Conservation (phyloP, 2,329 filamentous ascomycete species). For the Scolecobasidium constrictum region DNA sequence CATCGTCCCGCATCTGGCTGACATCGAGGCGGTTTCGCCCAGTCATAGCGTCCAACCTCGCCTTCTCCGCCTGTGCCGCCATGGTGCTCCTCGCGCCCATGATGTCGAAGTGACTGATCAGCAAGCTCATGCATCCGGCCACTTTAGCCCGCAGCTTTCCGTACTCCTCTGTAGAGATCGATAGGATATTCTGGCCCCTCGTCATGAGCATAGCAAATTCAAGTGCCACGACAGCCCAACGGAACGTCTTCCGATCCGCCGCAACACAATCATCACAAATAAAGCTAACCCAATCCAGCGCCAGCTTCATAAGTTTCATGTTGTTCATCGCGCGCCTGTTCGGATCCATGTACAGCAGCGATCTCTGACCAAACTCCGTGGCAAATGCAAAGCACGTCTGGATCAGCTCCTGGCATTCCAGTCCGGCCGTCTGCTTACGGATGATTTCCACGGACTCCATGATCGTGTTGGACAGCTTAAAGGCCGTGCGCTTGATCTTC, state of each 20-base stretch:
- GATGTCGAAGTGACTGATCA: constrained; percentile 98
- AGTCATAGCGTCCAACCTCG: constrained; percentile 69
- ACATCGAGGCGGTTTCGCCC: constrained; percentile 71
- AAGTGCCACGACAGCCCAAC: constrained; percentile 89
- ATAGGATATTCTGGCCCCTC: constrained; percentile 82
- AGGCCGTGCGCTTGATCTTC: constrained; percentile 90
- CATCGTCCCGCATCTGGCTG: constrained; percentile 63
- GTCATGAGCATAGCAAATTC: constrained; percentile 99
- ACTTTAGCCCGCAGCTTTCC: constrained; percentile 74
- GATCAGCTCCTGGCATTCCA: constrained; percentile 89
- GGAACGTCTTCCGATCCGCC: constrained; percentile 89
- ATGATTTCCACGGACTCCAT: constrained; percentile 98
- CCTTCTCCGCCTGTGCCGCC: constrained; percentile 87
- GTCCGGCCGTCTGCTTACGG: constrained; percentile 67
- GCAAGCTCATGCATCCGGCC: constrained; percentile 89
- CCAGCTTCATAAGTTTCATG: constrained; percentile 82
- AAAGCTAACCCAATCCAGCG: constrained; percentile 94
- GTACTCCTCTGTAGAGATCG: constrained; percentile 81
- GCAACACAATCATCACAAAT: constrained; percentile 95
- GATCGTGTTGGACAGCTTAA: constrained; percentile 93
- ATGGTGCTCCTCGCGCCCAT: constrained; percentile 92
- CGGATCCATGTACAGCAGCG: constrained; percentile 88
- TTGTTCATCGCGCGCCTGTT: constrained; percentile 96
- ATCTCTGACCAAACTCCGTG: constrained; percentile 96
- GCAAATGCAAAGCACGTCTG: constrained; percentile 98